Conservation (phyloP, 352 stramenopile genomes). For the Pythium phragmiticola region DNA sequence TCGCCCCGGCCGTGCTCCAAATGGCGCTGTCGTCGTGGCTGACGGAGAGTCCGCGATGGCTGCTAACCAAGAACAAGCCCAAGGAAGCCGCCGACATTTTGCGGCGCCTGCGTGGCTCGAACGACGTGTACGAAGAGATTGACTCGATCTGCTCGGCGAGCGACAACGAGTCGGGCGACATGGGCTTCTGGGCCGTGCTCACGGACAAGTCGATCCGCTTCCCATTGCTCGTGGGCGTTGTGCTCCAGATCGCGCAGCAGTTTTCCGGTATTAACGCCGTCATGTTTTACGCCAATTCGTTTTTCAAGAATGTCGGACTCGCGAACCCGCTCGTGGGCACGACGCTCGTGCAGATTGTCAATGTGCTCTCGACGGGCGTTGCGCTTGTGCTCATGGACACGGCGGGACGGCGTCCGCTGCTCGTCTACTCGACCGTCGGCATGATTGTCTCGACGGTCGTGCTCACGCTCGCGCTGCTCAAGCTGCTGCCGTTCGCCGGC, state of each 20-base stretch:
- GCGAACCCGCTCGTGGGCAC: slow-evolving; percentile 39
- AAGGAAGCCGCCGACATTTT: slow-evolving; percentile 46
- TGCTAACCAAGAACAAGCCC: slow-evolving; percentile 45
- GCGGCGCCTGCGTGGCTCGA: slow-evolving; percentile 42
- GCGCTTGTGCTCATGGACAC: slow-evolving; percentile 50
- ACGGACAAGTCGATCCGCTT: slow-evolving; percentile 38
- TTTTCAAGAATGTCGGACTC: slow-evolving; percentile 43
- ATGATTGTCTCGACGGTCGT: slow-evolving; percentile 45
- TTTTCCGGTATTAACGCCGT: slow-evolving; percentile 48
- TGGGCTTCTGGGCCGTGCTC: slow-evolving; percentile 44
- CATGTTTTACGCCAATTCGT: slow-evolving; percentile 52
- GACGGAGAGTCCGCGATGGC: slow-evolving; percentile 41
- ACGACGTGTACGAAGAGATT: slow-evolving; percentile 50
- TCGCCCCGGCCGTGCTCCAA: slow-evolving; percentile 38
- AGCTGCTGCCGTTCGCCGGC: slow-evolving; percentile 40
- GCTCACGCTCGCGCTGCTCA: slow-evolving; percentile 42
- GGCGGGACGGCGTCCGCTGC: slow-evolving; percentile 36
- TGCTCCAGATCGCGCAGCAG: slow-evolving; percentile 42
- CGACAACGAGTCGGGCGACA: slow-evolving; percentile 46
- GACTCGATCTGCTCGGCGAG: slow-evolving; percentile 50
- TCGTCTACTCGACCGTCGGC: slow-evolving; percentile 43
- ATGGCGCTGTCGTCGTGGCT: slow-evolving; percentile 39
- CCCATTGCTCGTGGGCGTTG: slow-evolving; percentile 37
- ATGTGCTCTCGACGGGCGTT: slow-evolving; percentile 47
- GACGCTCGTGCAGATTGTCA: slow-evolving; percentile 37